These are phyloP conservation scores for Aspergillus niger DNA, from an alignment of 2,329 filamentous ascomycete species.

Conservation along the genomic window DNA sequence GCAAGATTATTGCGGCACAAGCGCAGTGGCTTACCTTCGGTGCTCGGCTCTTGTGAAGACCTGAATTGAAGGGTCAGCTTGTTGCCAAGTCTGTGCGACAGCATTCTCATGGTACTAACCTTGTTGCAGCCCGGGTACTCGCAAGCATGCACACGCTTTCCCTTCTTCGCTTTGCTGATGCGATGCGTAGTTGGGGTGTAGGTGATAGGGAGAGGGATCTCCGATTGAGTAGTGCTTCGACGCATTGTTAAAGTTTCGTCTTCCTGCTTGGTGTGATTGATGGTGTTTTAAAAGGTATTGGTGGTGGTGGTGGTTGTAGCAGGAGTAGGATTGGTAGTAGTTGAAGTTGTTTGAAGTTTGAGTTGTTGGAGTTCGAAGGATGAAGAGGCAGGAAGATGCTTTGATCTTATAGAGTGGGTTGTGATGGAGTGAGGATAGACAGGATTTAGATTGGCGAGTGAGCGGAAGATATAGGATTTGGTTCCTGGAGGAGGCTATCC, in stretches of 20 bases:
- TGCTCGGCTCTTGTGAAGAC: conserved; percentile 55
- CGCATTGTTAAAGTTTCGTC: conserved; percentile 28
- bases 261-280: conserved; percentile 25
- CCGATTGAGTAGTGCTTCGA: conserved; percentile 30
- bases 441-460: conserved; percentile 24
- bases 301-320: neutral
- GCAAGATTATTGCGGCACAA: neutral
- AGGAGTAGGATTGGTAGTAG: no score
- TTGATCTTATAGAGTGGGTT: conserved; percentile 17
- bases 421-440: conserved; percentile 26
- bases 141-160: conserved; percentile 53
- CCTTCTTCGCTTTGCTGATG: conserved; percentile 56
- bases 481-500: conserved; percentile 23
- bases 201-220: conserved; percentile 40
- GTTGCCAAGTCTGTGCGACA: neutral
- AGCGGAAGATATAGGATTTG: conserved; percentile 25
- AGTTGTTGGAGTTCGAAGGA: neutral
- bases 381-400: conserved; percentile 7
- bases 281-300: conserved; percentile 7
- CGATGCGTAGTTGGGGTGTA: conserved; percentile 54
- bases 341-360: conserved; percentile 7
- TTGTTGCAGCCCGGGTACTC: conserved; percentile 52
- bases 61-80: conserved; percentile 29
- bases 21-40: conserved; percentile 34
- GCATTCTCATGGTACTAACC: conserved; percentile 32